Evolutionary conservation across 352 stramenopile genomes (phyloP), one percentile per base, ranked within the genome.

Genomic region (Pythium oligandrum): DNA sequence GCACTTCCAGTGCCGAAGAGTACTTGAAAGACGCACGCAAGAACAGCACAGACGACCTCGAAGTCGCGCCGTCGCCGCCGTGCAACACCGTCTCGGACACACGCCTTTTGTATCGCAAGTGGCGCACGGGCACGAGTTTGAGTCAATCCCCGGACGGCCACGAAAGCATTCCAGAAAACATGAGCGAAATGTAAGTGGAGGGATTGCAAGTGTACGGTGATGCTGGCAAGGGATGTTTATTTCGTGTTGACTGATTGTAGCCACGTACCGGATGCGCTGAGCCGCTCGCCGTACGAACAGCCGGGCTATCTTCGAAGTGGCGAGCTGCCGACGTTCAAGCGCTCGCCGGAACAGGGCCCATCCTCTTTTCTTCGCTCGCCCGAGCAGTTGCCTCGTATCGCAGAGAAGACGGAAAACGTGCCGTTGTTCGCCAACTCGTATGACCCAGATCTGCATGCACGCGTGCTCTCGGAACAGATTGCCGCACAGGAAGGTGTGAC

Each of bases 31-130:
- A 46, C 6, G 40, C 55, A 1, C 57, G 71, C 48, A 83, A 78
- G 48, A 87, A 83, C 66, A 90, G 76, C 63, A 59, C 76, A 6
- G 79, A 86, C 67, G 79, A 90, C 63, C 64, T 90, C 42, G 72
- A 89, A 57, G 52, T 71, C 9, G 59, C 63, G 30, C 55, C 57
- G n/a, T 78, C 75, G 8, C 73, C 77, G 51, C 66, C 69, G 10
- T 62, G 69, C 17, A 73, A 75, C 36, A 79, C 78, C 9, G 66
- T 76, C 38, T 83, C 79, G 17, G 79, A 89, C 60, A 73, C 78
- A 51, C 79, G 83, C 7, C 56, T 93, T 43, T 66, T 88, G 49
- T 93, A 93, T 48, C 75, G 83, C 48, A 71, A 90, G 70, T 90
- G 83, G 83, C 79, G 83, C 55, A 88, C 79, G 17, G 65, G 73